Conservation (phyloP, 2,329 filamentous ascomycete species). For the Tolypocladium tundrense region DNA sequence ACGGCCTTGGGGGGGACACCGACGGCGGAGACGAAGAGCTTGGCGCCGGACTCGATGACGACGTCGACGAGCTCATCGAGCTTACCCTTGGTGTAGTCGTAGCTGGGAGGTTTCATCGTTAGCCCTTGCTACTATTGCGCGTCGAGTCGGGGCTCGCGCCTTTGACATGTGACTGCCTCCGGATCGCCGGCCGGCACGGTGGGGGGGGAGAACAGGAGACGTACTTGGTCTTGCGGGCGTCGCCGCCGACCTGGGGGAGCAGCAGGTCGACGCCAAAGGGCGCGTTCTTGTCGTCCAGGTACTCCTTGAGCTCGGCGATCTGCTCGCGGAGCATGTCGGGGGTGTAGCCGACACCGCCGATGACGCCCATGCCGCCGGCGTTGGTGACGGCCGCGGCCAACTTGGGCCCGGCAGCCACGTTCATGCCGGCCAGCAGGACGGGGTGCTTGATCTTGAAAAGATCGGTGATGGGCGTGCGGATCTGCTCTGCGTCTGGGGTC, state of each 20-base stretch:
- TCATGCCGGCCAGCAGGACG: constrained; percentile 94
- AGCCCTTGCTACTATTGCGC: not conserved
- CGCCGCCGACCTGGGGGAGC: constrained; percentile 88
- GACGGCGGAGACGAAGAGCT: constrained; percentile 93
- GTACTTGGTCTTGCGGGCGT: constrained; percentile 85
- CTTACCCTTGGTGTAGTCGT: constrained; percentile 99
- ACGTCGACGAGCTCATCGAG: constrained; percentile 83
- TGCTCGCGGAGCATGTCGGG: constrained; percentile 96
- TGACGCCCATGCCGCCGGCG: constrained; percentile 90
- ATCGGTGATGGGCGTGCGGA: constrained; percentile 88
- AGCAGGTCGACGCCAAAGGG: constrained; percentile 93
- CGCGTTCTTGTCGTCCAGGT: constrained; percentile 79
- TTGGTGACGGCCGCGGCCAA: constrained; percentile 95
- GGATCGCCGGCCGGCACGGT: not conserved
- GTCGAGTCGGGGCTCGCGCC: too few relatives aligned
- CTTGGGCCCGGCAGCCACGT: constrained; percentile 93
- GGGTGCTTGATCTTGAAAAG: constrained; percentile 98
- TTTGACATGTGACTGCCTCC: constrained; percentile 4
- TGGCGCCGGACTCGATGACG: constrained; percentile 83
- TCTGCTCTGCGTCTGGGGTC: constrained; percentile 28
- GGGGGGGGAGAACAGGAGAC: constrained; percentile 9
- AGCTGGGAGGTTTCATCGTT: constrained; percentile 42
- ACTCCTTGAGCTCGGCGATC: constrained; percentile 86
- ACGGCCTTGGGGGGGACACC: constrained; percentile 83
- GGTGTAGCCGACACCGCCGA: constrained; percentile 91